Evolutionary conservation across 108 stramenopile genomes (phyloP).

Genomic region (Nitzschia palea): DNA sequence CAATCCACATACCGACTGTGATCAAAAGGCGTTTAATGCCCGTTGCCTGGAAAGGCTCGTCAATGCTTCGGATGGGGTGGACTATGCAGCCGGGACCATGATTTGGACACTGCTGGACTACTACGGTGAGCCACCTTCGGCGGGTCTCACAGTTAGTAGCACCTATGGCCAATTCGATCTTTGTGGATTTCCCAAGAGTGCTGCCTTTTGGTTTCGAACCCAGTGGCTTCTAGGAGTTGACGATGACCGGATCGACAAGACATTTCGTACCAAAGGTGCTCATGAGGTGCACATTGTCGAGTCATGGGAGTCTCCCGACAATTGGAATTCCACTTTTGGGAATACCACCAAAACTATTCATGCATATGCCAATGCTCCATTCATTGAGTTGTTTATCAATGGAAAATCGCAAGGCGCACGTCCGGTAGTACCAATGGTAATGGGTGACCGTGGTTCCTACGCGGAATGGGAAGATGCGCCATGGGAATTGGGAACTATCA

Average conservation of each 20-base stretch:
- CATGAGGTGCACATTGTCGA: constrained; percentile 39
- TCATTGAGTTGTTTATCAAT: constrained; percentile 37
- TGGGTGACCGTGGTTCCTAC: constrained; percentile 26
- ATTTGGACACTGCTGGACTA: constrained; percentile 51
- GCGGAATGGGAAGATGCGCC: constrained; percentile 24
- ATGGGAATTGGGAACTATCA: constrained; percentile 29
- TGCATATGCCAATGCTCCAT: constrained; percentile 41
- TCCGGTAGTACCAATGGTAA: constrained; percentile 12
- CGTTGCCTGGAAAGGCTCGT: constrained; percentile 35
- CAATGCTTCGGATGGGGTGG: constrained; percentile 33
- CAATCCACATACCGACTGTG: constrained; percentile 31
- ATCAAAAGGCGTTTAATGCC: constrained; percentile 38
- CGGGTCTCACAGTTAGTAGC: constrained; percentile 28
- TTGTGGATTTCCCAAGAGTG: constrained; percentile 36
- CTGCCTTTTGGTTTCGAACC: constrained; percentile 42
- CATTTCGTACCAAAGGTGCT: constrained; percentile 11
- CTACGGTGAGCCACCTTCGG: constrained; percentile 43
- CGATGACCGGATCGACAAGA: constrained; percentile 19
- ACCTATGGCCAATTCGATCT: constrained; percentile 44
- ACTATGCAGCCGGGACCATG: constrained; percentile 39
- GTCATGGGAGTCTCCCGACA: constrained; percentile 41
- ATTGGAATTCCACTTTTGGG: constrained; percentile 31
- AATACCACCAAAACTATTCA: constrained; percentile 30
- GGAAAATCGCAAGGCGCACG: constrained; percentile 23
- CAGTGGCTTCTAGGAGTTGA: constrained; percentile 34